These are phyloP conservation scores for Leersia perrieri DNA, from an alignment of 176 grass and related monocot species.

Conservation along the genomic window DNA sequence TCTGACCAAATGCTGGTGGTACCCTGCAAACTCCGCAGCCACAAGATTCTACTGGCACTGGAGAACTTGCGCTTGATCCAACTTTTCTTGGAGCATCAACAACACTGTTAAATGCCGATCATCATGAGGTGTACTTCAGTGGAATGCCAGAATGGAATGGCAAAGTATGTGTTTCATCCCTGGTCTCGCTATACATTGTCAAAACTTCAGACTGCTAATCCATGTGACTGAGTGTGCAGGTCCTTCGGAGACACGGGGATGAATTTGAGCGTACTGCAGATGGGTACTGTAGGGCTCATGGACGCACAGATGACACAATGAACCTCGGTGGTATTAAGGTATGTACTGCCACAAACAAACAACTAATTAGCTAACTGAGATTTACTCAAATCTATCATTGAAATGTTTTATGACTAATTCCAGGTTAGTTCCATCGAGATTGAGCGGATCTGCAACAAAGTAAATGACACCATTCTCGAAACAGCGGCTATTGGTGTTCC, in stretches of 20 bases:
- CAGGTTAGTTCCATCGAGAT: conserved; percentile 96
- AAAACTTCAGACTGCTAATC: conserved; percentile 25
- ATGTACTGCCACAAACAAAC: neutral
- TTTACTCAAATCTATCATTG: neutral
- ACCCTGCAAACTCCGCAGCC: conserved; percentile 41
- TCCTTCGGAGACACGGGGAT: conserved; percentile 90
- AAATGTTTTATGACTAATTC: conserved; percentile 15
- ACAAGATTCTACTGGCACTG: conserved; percentile 56
- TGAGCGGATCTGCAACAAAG: conserved; percentile 84
- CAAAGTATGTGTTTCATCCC: conserved; percentile 44
- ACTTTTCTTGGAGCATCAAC: conserved; percentile 83
- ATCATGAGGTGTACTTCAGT: conserved; percentile 81
- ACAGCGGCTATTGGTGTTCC: conserved; percentile 90
- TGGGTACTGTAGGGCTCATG: conserved; percentile 81
- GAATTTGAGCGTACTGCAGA: conserved; percentile 72
- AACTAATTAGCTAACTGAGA: neutral
- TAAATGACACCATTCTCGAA: conserved; percentile 65
- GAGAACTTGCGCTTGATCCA: conserved; percentile 88
- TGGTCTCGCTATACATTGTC: neutral
- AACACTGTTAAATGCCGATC: conserved; percentile 83
- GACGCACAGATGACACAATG: conserved; percentile 94
- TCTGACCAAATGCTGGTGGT: neutral
- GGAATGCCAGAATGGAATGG: conserved; percentile 79
- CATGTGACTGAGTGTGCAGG: conserved; percentile 42
- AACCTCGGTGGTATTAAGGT: conserved; percentile 99